Evolutionary conservation across 768 basidiomycete species (phyloP), one percentile per base, ranked within the genome.

Genomic region (Cystofilobasidium capitatum): DNA sequence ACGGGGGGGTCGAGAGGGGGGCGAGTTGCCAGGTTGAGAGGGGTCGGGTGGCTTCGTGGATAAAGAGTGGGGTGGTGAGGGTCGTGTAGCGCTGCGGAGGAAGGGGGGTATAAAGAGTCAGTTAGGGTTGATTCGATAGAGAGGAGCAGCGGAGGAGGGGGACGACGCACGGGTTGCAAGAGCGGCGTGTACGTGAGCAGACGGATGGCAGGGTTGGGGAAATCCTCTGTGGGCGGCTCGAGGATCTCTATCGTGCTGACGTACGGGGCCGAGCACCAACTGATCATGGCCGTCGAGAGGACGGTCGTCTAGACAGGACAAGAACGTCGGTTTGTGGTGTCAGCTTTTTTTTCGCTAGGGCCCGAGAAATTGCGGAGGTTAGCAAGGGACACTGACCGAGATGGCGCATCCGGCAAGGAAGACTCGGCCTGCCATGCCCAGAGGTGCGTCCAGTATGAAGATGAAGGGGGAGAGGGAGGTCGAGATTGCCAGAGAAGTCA

Each of bases 381-480:
- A 44, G 3, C 24, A 44, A 29, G 29, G 22, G 8, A 10, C 20
- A 68, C 66, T 1, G 22, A 68, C 66, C 42, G 81, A 81, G 67
- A 92, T 71, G 3, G 89, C 90, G 10, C 86, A 85, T 13, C 79
- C 78, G 0, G 86, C 87, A 37, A 93, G 80, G 17, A 83, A 84
- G 31, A 83, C 73, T 26, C 89, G 84, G 0, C 87, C 91, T 22
- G 81, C 80, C 45, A 82, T 72, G 0, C 91, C 89, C 9, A 92
- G 81, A 29, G 82, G 82, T 6, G 89, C 86, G 69, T 91, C 89
- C 71, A 92, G 80, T 62, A 88, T 74, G 76, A 92, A 87, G 69
- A 92, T 83, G 78, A 92, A 85, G 0, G 91, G 91, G 1, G 87
- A 80, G 72, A 92, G 79, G 5, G 83, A 80, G 66, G 81, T 77